Evolutionary conservation across 2,329 filamentous ascomycete species (phyloP).

Genomic region (Fusarium tjaetaba): DNA sequence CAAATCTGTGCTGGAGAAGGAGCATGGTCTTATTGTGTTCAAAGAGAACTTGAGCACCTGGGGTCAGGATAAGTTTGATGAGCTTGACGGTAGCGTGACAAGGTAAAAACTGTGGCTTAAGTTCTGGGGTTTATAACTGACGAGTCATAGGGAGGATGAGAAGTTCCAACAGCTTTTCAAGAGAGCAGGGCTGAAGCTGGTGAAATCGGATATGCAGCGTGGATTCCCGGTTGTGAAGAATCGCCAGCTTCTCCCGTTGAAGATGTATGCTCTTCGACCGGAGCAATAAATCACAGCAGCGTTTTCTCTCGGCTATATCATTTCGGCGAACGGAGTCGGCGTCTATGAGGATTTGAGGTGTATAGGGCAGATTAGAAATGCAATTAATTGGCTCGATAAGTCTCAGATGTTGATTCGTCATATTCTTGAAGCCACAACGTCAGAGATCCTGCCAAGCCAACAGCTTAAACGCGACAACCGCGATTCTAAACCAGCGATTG

Average conservation of each 20-base stretch:
- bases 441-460: not conserved
- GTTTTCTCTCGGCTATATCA: not conserved
- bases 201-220: conserved; percentile 76
- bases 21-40: conserved; percentile 47
- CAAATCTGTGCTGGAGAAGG: conserved; percentile 50
- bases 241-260: conserved; percentile 71
- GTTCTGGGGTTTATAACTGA: not conserved
- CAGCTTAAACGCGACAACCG: not conserved
- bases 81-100: conserved; percentile 80
- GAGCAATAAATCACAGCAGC: not conserved
- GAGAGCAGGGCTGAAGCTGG: conserved; percentile 72
- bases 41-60: conserved; percentile 76
- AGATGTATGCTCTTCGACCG: conserved; percentile 79
- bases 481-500: not conserved
- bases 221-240: conserved; percentile 70
- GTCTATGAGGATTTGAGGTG: not conserved
- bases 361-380: not conserved
- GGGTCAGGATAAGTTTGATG: conserved; percentile 76
- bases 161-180: conserved; percentile 78
- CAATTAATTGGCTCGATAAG: not conserved
- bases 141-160: conserved; percentile 60
- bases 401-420: not conserved
- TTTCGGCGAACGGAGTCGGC: not conserved
- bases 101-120: conserved; percentile 52
- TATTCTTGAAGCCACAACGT: not conserved